Conservation (phyloP, 805 yeast genomes). For the Candida gorgasii region DNA sequence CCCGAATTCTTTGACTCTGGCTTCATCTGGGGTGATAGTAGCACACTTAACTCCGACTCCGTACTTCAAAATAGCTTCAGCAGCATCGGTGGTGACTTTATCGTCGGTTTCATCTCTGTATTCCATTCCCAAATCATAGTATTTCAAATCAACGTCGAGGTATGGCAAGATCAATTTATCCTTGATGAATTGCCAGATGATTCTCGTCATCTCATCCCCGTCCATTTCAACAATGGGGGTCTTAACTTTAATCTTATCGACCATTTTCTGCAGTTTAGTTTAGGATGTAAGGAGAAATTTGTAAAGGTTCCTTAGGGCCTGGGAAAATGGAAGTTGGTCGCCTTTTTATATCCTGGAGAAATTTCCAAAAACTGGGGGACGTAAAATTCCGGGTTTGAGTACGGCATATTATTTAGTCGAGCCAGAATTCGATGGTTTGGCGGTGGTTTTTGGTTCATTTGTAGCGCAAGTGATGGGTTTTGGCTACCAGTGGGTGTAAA, state of each 20-base stretch:
- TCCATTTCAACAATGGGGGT: slow-evolving; percentile 96
- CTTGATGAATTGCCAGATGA: slow-evolving; percentile 90
- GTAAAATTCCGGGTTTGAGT: slow-evolving; percentile 3
- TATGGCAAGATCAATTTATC: slow-evolving; percentile 84
- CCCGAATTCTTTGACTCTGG: slow-evolving; percentile 85
- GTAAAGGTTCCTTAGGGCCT: slow-evolving; percentile 4
- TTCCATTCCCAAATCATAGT: slow-evolving; percentile 87
- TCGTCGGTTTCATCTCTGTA: slow-evolving; percentile 87
- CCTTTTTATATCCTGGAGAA: slow-evolving; percentile 2
- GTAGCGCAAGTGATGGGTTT: no score
- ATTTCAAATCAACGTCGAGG: slow-evolving; percentile 82
- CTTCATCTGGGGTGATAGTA: slow-evolving; percentile 97
- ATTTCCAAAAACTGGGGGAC: slow-evolving; percentile 4
- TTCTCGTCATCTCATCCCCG: slow-evolving; percentile 97
- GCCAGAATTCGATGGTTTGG: neutral
- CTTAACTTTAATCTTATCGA: slow-evolving; percentile 67
- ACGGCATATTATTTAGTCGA: slow-evolving; percentile 3
- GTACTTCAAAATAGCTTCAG: slow-evolving; percentile 82
- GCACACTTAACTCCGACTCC: slow-evolving; percentile 97
- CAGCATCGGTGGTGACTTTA: slow-evolving; percentile 85
- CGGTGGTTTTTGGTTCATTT: neutral
- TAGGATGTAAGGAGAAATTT: no score
- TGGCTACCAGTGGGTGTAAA: no score
- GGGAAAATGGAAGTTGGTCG: neutral
- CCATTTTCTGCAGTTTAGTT: no score